Evolutionary conservation across 179 eudicot genomes (phyloP), one percentile per base, ranked within the genome.

Genomic region (Camellia oleifera): DNA sequence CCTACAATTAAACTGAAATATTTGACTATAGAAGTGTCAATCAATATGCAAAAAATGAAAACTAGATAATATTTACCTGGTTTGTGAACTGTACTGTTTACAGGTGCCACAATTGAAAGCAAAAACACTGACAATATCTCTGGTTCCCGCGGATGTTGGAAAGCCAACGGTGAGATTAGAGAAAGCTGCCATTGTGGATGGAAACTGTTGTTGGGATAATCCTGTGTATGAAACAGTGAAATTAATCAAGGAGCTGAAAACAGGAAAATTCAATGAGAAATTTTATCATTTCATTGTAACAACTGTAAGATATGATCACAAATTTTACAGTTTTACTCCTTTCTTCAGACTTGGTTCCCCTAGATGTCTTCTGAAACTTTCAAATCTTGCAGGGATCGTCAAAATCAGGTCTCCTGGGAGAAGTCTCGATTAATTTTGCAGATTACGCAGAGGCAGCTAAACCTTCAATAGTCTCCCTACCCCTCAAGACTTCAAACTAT

Each of bases 161-260:
- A 95, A 92, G 80, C 97, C 99, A 15, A 90, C 98, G 5, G 98
- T 88, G 69, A 83, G 92, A 88, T 68, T 93, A 57, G 90, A 85
- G 44, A 97, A 93, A 85, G 89, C 88, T 64, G 74, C 87, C 13
- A 90, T 97, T 76, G 69, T 88, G 9, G 93, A 94, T 73, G 98
- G 99, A 80, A 86, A 74, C 81, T 97, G 99, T 81, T 82, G 78
- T 70, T 97, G 99, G 99, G 92, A 92, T 78, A 88, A 83, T 82
- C 97, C 99, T 11, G 85, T 97, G 0, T 97, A 90, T 80, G 99
- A 97, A 84, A 83, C 97, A 32, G 91, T 94, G 20, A 94, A 96
- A 82, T 77, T 96, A 67, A 84, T 87, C 11, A 88, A 78, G 86
- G 97, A 97, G 79, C 83, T 79, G 14, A 97, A 93, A 84, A 85